Conservation (phyloP, 1,284 basidiomycete species). For the Trametes sp. region DNA sequence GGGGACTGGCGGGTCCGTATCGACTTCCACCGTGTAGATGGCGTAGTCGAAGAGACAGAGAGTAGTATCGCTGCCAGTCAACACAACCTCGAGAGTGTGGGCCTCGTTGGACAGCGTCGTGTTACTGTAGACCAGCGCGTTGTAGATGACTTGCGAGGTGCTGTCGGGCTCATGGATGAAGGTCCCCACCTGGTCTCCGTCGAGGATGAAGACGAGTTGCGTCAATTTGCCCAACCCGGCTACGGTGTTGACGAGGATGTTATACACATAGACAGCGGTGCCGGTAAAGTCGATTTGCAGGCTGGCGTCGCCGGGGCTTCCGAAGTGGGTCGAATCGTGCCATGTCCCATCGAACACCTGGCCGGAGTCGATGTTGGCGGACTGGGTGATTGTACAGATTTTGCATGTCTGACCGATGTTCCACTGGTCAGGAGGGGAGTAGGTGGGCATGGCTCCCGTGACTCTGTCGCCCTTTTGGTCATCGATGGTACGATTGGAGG, state of each 20-base stretch:
- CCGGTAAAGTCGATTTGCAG: slow-evolving; percentile 20
- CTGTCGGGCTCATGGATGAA: slow-evolving; percentile 3
- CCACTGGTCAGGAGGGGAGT: slow-evolving; percentile 16
- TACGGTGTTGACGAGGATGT: slow-evolving; percentile 14
- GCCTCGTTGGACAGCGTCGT: neutral
- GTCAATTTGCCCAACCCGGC: slow-evolving; percentile 1
- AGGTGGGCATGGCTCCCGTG: slow-evolving; percentile 10
- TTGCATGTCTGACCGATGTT: slow-evolving; percentile 8
- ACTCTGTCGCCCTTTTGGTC: slow-evolving; percentile 20
- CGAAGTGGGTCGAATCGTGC: slow-evolving; percentile 19
- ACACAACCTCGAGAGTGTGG: slow-evolving; percentile 13
- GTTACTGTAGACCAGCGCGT: slow-evolving; percentile 18
- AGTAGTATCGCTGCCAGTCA: neutral
- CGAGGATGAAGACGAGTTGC: slow-evolving; percentile 16
- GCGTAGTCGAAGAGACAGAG: slow-evolving; percentile 19
- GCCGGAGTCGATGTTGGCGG: neutral
- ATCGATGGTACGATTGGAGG: slow-evolving; percentile 25
- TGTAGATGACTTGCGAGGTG: slow-evolving; percentile 4
- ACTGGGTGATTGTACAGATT: slow-evolving; percentile 6
- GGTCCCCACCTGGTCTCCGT: slow-evolving; percentile 3
- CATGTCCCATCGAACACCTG: slow-evolving; percentile 20
- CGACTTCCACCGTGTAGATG: slow-evolving; percentile 13
- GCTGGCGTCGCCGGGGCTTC: neutral
- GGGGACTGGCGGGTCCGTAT: neutral
- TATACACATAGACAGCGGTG: slow-evolving; percentile 22